Percentiles rank a stretch among this genome's conserved stretches.
These are phyloP conservation scores for Penicillium tannophilum DNA, from an alignment of 495 filamentous ascomycete genomes.

Conservation along the genomic window DNA sequence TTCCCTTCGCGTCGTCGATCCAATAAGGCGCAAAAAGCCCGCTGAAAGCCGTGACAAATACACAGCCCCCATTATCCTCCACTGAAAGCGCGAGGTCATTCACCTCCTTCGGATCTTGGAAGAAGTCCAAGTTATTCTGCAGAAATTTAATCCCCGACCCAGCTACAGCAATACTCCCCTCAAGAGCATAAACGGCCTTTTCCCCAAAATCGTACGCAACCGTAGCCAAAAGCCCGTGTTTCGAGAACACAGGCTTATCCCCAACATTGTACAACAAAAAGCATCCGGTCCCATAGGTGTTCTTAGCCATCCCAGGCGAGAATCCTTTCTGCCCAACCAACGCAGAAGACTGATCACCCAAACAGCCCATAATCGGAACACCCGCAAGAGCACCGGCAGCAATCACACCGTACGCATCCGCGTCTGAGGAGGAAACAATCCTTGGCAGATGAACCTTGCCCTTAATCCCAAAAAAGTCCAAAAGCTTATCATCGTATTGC, in stretches of 20 bases:
- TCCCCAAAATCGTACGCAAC: constrained; percentile 76
- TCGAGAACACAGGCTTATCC: constrained; percentile 83
- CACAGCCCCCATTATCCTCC: constrained; percentile 83
- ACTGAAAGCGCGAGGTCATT: constrained; percentile 80
- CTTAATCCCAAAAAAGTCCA: constrained; percentile 83
- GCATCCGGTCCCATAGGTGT: constrained; percentile 95
- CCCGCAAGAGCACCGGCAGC: constrained; percentile 65
- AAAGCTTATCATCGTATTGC: constrained; percentile 79
- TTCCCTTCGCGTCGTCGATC: constrained; percentile 95
- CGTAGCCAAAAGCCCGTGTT: constrained; percentile 86
- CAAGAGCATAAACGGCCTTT: constrained; percentile 83
- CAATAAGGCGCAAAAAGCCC: constrained; percentile 96
- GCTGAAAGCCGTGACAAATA: constrained; percentile 96
- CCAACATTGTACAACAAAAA: constrained; percentile 96
- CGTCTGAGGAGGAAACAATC: constrained; percentile 84
- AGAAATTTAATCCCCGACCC: constrained; percentile 89
- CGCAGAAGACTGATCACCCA: constrained; percentile 93
- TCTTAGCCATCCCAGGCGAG: constrained; percentile 86
- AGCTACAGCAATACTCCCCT: constrained; percentile 92
- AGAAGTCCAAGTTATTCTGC: constrained; percentile 83
- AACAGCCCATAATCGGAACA: constrained; percentile 77
- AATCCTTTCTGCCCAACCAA: constrained; percentile 93
- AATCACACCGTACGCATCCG: constrained; percentile 70
- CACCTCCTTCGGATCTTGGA: constrained; percentile 71
- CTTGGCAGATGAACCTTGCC: constrained; percentile 70